phyloP scores from a whole-genome alignment of 2,329 filamentous ascomycete species.

The Fusarium brachygibbosum region DNA sequence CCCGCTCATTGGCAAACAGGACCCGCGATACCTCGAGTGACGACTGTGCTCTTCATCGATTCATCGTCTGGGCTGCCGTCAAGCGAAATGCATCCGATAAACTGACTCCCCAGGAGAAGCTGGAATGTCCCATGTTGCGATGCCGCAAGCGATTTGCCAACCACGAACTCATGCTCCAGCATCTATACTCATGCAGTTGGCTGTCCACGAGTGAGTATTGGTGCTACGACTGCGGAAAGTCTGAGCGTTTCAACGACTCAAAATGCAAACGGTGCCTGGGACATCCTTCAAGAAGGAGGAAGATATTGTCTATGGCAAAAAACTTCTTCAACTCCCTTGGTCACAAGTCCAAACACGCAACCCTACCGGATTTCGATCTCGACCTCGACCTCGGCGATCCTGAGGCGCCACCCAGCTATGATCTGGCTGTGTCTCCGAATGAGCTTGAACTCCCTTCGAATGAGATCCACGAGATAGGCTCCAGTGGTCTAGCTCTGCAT shows the following conservation, averaged over 20 bases:
- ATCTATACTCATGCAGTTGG: slow-evolving; percentile 63
- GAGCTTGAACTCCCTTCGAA: slow-evolving; percentile 62
- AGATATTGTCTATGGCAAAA: slow-evolving; percentile 66
- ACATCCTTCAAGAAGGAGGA: slow-evolving; percentile 65
- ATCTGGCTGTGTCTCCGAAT: slow-evolving; percentile 55
- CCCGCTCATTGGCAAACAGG: slow-evolving; percentile 51
- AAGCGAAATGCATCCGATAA: slow-evolving; percentile 65
- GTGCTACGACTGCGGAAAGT: slow-evolving; percentile 67
- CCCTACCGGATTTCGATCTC: slow-evolving; percentile 44
- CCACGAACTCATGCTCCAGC: slow-evolving; percentile 68
- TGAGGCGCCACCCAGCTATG: slow-evolving; percentile 63
- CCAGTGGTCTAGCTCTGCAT: slow-evolving; percentile 57
- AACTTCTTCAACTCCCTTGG: slow-evolving; percentile 67
- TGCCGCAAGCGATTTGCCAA: slow-evolving; percentile 64
- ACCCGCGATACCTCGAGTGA: slow-evolving; percentile 61
- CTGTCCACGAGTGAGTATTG: slow-evolving; percentile 66
- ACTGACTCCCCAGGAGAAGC: slow-evolving; percentile 63
- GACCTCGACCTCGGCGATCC: slow-evolving; percentile 52
- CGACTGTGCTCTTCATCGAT: slow-evolving; percentile 66
- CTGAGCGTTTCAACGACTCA: slow-evolving; percentile 66
- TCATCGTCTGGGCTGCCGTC: slow-evolving; percentile 69
- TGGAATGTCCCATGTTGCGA: slow-evolving; percentile 65
- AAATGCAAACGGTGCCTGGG: slow-evolving; percentile 64
- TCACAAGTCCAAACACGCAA: slow-evolving; percentile 59
- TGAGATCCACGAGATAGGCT: slow-evolving; percentile 68